These are phyloP conservation scores for Conringia planisiliqua DNA, from an alignment of 345 rosid species.

Conservation along the genomic window DNA sequence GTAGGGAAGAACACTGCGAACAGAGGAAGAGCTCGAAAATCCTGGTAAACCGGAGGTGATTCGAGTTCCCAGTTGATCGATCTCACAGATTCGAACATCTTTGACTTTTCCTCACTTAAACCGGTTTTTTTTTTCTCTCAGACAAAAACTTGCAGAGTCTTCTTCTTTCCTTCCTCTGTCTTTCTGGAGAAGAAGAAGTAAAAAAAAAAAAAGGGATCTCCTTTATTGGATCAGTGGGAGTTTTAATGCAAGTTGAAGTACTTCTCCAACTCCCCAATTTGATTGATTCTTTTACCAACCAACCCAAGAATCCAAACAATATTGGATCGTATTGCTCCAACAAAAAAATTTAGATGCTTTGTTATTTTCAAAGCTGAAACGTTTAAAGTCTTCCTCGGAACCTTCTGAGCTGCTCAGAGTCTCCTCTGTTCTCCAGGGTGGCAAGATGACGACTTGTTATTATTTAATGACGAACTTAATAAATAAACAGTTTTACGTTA, in stretches of 20 bases:
- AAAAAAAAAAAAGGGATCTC: neutral
- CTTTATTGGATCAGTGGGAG: conserved; percentile 1
- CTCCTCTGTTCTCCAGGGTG: neutral
- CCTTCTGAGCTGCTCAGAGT: neutral
- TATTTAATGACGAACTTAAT: too few species aligned
- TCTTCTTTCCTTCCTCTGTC: neutral
- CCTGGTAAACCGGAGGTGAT: conserved; percentile 66
- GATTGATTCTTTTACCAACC: conserved; percentile 11
- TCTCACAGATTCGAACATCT: conserved; percentile 42
- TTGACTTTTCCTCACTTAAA: neutral
- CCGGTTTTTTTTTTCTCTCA: too few species aligned
- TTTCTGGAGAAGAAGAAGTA: neutral
- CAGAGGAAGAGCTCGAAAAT: conserved; percentile 66
- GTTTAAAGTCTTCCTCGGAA: neutral
- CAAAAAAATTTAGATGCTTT: neutral
- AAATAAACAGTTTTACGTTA: too few species aligned
- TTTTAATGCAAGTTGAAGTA: conserved; percentile 1
- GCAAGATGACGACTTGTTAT: neutral
- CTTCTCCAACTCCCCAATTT: neutral
- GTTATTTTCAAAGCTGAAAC: neutral
- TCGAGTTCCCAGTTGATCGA: conserved; percentile 67
- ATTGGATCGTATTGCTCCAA: neutral
- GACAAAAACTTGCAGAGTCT: neutral
- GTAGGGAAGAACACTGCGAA: conserved; percentile 70
- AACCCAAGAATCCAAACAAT: neutral